A percentile compares a stretch with the other conserved stretches of the same genome.
Evolutionary conservation across 805 yeast genomes (phyloP).

Genomic region (Yarrowia porcina): DNA sequence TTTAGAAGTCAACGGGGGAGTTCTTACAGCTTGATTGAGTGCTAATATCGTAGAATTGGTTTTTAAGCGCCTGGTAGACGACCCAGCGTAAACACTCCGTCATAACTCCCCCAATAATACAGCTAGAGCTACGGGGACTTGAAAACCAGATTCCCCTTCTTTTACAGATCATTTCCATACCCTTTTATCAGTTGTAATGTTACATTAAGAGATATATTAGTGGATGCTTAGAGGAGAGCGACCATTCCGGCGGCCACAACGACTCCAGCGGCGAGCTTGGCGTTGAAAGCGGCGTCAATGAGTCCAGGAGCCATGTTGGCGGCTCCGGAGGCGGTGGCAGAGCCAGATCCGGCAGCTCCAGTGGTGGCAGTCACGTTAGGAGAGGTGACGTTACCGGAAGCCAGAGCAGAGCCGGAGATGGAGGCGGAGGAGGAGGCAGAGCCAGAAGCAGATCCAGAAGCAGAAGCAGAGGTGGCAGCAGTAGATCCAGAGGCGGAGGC

Average conservation of each 20-base stretch:
- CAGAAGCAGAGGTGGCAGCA: not conserved
- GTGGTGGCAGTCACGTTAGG: not conserved
- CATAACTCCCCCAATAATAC: too few relatives aligned
- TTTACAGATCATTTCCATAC: too few relatives aligned
- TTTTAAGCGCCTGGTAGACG: too few relatives aligned
- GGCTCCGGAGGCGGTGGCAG: not conserved
- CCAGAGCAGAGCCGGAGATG: not conserved
- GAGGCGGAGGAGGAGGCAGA: not conserved
- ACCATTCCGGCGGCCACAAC: not conserved
- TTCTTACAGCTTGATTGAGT: too few relatives aligned
- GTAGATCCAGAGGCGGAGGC: not conserved
- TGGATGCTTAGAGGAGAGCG: not conserved
- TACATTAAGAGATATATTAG: not conserved
- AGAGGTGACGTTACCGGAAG: not conserved
- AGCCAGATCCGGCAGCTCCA: not conserved
- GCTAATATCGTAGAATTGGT: too few relatives aligned
- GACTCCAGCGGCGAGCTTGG: conserved; percentile 6
- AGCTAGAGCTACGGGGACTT: not conserved
- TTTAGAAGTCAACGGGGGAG: too few relatives aligned
- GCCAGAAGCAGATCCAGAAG: not conserved
- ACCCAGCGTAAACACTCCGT: too few relatives aligned
- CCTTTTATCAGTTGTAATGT: not conserved
- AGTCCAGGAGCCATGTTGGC: not conserved
- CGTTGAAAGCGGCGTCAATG: not conserved
- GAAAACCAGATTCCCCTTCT: not conserved